These are phyloP conservation scores for Anaeromyces robustus DNA, from an alignment of 192 early-diverging fungal species.

Conservation along the genomic window DNA sequence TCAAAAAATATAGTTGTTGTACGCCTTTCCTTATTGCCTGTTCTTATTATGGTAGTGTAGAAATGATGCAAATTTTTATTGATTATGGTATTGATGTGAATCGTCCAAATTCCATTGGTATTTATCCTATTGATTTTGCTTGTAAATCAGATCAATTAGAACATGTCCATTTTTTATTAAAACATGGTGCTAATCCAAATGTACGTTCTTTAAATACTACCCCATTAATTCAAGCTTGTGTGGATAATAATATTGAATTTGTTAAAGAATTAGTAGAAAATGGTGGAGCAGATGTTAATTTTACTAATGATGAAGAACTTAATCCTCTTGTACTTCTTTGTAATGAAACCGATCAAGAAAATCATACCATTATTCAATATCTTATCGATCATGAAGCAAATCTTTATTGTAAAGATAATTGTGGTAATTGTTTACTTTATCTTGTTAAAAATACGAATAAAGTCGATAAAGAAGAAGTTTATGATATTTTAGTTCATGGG, in stretches of 20 bases:
- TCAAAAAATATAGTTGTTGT: not conserved
- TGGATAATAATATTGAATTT: not conserved
- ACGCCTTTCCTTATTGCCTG: not conserved
- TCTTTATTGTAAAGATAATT: not conserved
- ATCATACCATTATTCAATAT: not conserved
- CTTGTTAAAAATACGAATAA: not conserved
- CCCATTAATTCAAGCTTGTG: not conserved
- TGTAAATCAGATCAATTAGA: not conserved
- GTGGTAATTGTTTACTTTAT: not conserved
- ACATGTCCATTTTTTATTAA: not conserved
- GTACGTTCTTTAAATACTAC: not conserved
- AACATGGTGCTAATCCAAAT: not conserved
- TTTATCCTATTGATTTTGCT: not conserved
- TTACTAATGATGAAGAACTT: not conserved
- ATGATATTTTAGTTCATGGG: not conserved
- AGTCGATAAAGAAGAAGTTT: not conserved
- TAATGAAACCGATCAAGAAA: not conserved
- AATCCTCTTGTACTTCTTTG: not conserved
- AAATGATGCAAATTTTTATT: not conserved
- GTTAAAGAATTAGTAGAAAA: not conserved
- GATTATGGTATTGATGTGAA: not conserved
- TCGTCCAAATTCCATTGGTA: not conserved
- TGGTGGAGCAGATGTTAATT: not conserved
- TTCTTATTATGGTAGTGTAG: not conserved
- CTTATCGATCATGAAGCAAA: not conserved